Evolutionary conservation across 495 filamentous ascomycete genomes (phyloP).

Genomic region (Hypomontagnella monticulosa): DNA sequence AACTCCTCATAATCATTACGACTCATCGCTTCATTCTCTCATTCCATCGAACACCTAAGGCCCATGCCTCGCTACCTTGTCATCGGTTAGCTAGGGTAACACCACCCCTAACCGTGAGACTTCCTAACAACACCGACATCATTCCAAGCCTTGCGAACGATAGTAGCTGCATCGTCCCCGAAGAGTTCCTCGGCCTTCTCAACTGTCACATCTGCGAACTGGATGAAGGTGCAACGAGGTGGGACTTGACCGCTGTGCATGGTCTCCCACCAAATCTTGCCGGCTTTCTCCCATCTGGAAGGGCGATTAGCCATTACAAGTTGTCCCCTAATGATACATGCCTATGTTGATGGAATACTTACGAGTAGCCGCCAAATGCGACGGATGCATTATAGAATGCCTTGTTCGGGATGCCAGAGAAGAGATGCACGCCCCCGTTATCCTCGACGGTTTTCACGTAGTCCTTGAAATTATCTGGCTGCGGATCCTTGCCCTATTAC

Average conservation of each 20-base stretch:
- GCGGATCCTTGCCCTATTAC: constrained; percentile 55
- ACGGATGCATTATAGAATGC: constrained; percentile 59
- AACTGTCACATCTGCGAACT: constrained; percentile 56
- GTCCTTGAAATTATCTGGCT: constrained; percentile 53
- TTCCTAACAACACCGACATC: constrained; percentile 51
- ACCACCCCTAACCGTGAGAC: constrained; percentile 26
- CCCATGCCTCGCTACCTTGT: background rate
- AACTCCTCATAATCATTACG: too few relatives aligned
- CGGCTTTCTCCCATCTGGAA: constrained; percentile 59
- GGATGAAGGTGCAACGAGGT: constrained; percentile 49
- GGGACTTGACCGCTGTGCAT: constrained; percentile 52
- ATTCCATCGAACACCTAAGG: background rate
- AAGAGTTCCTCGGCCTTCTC: constrained; percentile 51
- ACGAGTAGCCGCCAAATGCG: constrained; percentile 58
- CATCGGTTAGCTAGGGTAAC: background rate
- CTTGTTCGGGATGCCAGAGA: constrained; percentile 64
- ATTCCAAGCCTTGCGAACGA: constrained; percentile 52
- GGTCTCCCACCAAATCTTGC: constrained; percentile 62
- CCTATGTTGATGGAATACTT: constrained; percentile 10
- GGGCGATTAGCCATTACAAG: background rate
- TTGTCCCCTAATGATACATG: background rate
- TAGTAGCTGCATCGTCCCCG: constrained; percentile 48
- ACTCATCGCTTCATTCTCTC: too few relatives aligned
- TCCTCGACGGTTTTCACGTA: constrained; percentile 50
- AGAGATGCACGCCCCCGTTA: constrained; percentile 61